Conservation (phyloP, 192 early-diverging fungal species). For the Coemansia sp. region DNA sequence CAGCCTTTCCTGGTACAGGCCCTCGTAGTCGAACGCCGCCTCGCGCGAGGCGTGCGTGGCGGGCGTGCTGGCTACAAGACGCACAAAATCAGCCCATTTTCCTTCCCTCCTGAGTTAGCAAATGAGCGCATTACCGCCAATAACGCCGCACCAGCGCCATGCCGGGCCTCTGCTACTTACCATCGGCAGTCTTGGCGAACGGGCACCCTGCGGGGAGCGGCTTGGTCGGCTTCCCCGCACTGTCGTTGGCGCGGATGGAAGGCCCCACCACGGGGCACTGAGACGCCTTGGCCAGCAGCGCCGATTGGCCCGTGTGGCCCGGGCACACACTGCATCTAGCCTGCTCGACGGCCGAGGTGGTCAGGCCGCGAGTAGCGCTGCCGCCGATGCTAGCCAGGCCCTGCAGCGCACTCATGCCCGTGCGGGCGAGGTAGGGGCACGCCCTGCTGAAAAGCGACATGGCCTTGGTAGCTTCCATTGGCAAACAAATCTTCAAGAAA, state of each 20-base stretch:
- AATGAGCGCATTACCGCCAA: too few species aligned
- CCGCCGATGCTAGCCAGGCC: constrained; percentile 13
- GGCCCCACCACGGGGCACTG: constrained; percentile 47
- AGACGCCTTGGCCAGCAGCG: constrained; percentile 47
- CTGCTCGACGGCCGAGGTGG: constrained; percentile 36
- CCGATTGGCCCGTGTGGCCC: constrained; percentile 46
- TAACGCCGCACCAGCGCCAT: too few species aligned
- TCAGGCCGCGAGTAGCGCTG: constrained; percentile 15
- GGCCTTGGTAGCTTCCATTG: constrained; percentile 45
- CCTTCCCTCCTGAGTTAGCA: too few species aligned
- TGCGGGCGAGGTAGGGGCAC: constrained; percentile 48
- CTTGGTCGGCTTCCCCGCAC: constrained; percentile 4
- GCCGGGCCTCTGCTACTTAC: constrained; percentile 30
- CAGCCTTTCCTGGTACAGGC: constrained; percentile 73
- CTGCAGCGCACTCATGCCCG: constrained; percentile 38
- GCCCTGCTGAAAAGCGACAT: constrained; percentile 46
- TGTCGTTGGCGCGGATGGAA: constrained; percentile 35
- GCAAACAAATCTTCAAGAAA: neutral
- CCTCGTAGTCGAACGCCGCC: constrained; percentile 82
- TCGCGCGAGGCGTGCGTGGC: constrained; percentile 24
- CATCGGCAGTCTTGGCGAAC: constrained; percentile 8
- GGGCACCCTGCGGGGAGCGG: constrained; percentile 24
- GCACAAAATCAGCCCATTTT: neutral
- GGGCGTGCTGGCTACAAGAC: neutral
- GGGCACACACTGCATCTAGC: constrained; percentile 46